A percentile compares a stretch with the other conserved stretches of the same genome.
phyloP scores from a whole-genome alignment of 1,139 yeast species.

The Debaryomyces coudertii region DNA sequence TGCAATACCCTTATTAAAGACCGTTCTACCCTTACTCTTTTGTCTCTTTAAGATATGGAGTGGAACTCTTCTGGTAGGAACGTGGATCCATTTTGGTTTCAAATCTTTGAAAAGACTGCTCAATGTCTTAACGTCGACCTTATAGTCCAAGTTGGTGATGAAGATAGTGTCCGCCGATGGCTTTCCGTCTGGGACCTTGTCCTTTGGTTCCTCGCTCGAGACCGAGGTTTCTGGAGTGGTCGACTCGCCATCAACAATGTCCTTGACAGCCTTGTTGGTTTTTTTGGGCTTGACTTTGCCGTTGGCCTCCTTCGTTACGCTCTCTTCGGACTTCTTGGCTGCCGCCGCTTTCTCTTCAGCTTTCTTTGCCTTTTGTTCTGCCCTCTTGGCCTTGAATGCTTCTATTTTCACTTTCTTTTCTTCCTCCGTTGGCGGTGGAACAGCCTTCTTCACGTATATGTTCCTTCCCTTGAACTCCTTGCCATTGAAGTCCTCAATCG shows the following conservation, averaged over 20 bases:
- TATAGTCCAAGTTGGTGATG: slow-evolving; percentile 59
- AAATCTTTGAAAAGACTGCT: slow-evolving; percentile 47
- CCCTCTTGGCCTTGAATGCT: slow-evolving; percentile 40
- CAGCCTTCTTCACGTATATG: slow-evolving; percentile 53
- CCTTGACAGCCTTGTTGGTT: slow-evolving; percentile 11
- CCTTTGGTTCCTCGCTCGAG: slow-evolving; percentile 17
- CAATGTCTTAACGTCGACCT: slow-evolving; percentile 48
- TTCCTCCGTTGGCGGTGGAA: slow-evolving; percentile 55
- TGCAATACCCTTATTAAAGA: slow-evolving; percentile 65
- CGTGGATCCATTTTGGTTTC: slow-evolving; percentile 58
- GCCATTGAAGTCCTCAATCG: slow-evolving; percentile 48
- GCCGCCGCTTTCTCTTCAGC: slow-evolving; percentile 21
- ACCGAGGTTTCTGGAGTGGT: slow-evolving; percentile 12
- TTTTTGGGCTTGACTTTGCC: slow-evolving; percentile 15
- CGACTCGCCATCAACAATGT: slow-evolving; percentile 15
- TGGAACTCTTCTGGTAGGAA: slow-evolving; percentile 55
- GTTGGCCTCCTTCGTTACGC: slow-evolving; percentile 15
- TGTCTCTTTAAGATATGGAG: slow-evolving; percentile 40
- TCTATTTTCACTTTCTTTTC: slow-evolving; percentile 45
- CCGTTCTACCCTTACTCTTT: slow-evolving; percentile 41
- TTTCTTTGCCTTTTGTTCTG: slow-evolving; percentile 30
- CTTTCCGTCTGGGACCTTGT: slow-evolving; percentile 51
- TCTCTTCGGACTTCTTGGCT: slow-evolving; percentile 19
- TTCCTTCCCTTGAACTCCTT: slow-evolving; percentile 50
- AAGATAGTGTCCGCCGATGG: slow-evolving; percentile 59